phyloP scores from a whole-genome alignment of 495 filamentous ascomycete species.

The Annulohypoxylon moriforme region DNA sequence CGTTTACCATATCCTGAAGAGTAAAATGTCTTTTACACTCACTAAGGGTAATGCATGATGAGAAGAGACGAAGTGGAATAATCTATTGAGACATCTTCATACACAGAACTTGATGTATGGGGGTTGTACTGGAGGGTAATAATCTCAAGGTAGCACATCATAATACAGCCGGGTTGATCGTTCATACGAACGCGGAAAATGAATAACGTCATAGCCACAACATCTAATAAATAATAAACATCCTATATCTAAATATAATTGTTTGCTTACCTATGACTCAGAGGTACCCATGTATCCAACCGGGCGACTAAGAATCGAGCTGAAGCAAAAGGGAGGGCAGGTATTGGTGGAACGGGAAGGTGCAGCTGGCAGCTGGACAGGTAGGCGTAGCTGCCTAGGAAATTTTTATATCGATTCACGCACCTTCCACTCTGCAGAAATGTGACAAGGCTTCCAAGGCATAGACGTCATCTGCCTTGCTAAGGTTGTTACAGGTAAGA shows the following conservation, averaged over 20 bases:
- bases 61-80: too few species aligned
- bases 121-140: too few species aligned
- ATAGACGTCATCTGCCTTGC: background rate
- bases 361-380: constrained; percentile 30
- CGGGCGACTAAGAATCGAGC: constrained; percentile 3
- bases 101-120: too few species aligned
- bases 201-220: background rate
- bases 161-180: background rate
- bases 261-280: constrained; percentile 15
- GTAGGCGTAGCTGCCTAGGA: constrained; percentile 7
- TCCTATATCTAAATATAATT: background rate
- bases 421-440: constrained; percentile 2
- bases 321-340: constrained; percentile 10
- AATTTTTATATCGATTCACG: background rate
- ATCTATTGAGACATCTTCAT: too few species aligned
- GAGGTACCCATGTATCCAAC: background rate
- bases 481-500: background rate
- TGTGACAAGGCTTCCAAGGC: background rate
- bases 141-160: background rate
- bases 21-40: too few species aligned
- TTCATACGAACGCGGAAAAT: background rate
- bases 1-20: too few species aligned
- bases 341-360: constrained; percentile 27
- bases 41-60: too few species aligned
- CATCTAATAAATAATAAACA: background rate